phyloP scores from a whole-genome alignment of 192 early-diverging fungal species.

The Dimargaris cristalligena region DNA sequence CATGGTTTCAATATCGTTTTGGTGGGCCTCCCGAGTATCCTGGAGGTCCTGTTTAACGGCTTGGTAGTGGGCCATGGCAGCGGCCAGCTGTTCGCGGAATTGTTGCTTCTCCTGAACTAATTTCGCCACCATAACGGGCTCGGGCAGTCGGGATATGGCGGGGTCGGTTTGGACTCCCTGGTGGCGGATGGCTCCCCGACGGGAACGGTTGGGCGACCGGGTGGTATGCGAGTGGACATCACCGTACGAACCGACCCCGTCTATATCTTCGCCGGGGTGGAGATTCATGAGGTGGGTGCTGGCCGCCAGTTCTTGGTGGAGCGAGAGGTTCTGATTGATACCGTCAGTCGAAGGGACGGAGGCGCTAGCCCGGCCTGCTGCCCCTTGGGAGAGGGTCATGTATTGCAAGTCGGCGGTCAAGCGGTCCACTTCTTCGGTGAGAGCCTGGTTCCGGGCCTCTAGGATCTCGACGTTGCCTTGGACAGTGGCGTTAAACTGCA shows the following conservation, averaged over 20 bases:
- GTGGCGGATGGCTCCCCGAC: not conserved
- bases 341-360: too few species aligned
- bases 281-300: not conserved
- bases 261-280: not conserved
- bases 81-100: not conserved
- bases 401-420: not conserved
- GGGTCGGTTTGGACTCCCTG: not conserved
- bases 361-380: too few species aligned
- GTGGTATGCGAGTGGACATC: not conserved
- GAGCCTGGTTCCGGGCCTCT: not conserved
- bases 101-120: conserved; percentile 4
- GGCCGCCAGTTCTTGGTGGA: conserved; percentile 6
- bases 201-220: not conserved
- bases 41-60: not conserved
- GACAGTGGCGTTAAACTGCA: not conserved
- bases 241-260: not conserved
- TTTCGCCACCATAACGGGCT: not conserved
- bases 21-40: conserved; percentile 7
- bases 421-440: not conserved
- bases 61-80: not conserved
- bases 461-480: not conserved
- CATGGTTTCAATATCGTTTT: not conserved
- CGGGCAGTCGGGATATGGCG: not conserved
- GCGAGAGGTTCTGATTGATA: too few species aligned
- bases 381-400: too few species aligned